Evolutionary conservation across 805 yeast genomes (phyloP).

Genomic region (Danielozyma ontarioensis): DNA sequence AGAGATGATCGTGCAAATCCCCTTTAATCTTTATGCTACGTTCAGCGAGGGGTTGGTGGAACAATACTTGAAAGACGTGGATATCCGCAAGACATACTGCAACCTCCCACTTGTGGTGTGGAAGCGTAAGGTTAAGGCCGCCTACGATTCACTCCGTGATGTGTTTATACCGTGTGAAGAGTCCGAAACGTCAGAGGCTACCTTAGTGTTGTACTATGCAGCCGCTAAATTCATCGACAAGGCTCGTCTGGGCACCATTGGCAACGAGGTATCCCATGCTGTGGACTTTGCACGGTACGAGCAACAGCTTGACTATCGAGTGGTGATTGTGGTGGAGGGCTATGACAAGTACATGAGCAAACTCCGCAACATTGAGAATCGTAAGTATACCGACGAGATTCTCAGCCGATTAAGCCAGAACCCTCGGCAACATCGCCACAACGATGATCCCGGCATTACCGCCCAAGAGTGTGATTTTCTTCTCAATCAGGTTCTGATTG

Average conservation of each 20-base stretch:
- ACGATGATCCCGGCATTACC: constrained; percentile 6
- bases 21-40: constrained; percentile 16
- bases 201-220: constrained; percentile 39
- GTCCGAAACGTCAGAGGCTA: constrained; percentile 38
- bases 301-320: constrained; percentile 15
- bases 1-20: constrained; percentile 45
- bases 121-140: constrained; percentile 44
- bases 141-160: constrained; percentile 45
- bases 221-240: constrained; percentile 39
- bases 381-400: constrained; percentile 29
- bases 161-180: constrained; percentile 50
- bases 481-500: constrained; percentile 42
- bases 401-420: constrained; percentile 10
- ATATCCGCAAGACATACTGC: constrained; percentile 15
- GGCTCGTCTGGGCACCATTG: constrained; percentile 6
- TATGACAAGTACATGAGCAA: constrained; percentile 42
- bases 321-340: constrained; percentile 46
- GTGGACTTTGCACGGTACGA: not conserved
- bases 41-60: constrained; percentile 21
- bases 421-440: constrained; percentile 17
- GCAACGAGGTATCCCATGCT: constrained; percentile 5
- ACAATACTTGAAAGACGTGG: constrained; percentile 13
- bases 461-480: constrained; percentile 35
- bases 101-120: constrained; percentile 46
- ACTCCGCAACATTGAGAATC: constrained; percentile 42